Percentiles rank a stretch among this genome's conserved stretches.
Evolutionary conservation across 2,329 filamentous ascomycete genomes (phyloP).

Genomic region (Escovopsis sp.): DNA sequence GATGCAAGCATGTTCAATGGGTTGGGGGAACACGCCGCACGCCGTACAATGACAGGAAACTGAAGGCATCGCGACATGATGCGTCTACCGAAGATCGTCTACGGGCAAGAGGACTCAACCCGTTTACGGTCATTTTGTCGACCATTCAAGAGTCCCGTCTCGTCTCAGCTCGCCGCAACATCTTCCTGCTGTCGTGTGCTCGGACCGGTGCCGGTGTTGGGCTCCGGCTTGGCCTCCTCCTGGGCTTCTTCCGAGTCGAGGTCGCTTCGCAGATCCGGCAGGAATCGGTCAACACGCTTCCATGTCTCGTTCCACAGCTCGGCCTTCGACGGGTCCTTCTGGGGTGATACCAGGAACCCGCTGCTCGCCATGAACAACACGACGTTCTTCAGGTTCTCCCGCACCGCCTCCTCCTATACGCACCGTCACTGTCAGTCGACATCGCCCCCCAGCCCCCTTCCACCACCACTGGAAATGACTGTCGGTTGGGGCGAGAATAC

Average conservation of each 20-base stretch:
- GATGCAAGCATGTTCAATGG: too few relatives aligned
- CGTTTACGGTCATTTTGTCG: too few relatives aligned
- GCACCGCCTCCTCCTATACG: conserved; percentile 75
- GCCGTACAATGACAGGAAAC: too few relatives aligned
- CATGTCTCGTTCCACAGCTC: conserved; percentile 47
- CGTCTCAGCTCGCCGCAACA: too few relatives aligned
- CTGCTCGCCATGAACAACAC: conserved; percentile 88
- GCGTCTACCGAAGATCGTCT: too few relatives aligned
- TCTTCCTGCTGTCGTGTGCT: neutral
- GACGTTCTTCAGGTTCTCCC: conserved; percentile 92
- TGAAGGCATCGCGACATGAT: too few relatives aligned
- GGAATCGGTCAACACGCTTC: conserved; percentile 51
- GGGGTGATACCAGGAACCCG: conserved; percentile 64
- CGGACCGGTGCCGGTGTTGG: too few relatives aligned
- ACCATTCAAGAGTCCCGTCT: neutral
- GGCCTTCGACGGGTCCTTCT: conserved; percentile 37
- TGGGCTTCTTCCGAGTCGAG: conserved; percentile 34
- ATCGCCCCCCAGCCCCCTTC: too few relatives aligned
- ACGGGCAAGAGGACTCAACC: too few relatives aligned
- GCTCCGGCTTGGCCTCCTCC: conserved; percentile 1
- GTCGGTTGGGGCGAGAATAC: conserved; percentile 16
- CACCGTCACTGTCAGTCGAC: neutral
- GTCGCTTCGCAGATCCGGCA: conserved; percentile 45
- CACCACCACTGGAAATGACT: neutral
- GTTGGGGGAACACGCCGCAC: too few relatives aligned